Evolutionary conservation across 306 rosid species (phyloP).

Genomic region (Pachyrhizus erosus): DNA sequence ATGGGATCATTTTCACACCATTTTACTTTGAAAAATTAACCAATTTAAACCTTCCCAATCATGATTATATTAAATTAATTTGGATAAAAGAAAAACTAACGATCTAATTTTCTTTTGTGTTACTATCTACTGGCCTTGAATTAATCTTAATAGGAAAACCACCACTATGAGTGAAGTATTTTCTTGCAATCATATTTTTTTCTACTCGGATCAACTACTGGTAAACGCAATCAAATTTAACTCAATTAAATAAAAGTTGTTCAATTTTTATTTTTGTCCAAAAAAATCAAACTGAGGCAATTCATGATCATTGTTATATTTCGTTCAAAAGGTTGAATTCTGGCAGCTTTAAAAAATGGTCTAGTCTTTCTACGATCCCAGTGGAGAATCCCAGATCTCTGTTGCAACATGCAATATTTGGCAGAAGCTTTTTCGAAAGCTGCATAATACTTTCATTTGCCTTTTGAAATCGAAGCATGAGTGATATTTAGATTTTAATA

Average conservation of each 20-base stretch:
- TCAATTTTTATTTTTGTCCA: neutral
- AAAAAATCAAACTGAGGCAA: neutral
- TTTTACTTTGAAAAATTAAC: no score
- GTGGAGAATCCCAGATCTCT: neutral
- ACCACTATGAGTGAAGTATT: no score
- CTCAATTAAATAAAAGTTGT: neutral
- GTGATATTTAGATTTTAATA: neutral
- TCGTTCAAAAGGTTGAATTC: neutral
- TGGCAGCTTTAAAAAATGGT: constrained; percentile 14
- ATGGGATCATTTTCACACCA: no score
- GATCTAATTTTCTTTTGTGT: no score
- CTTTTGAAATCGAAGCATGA: neutral
- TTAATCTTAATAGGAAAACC: no score
- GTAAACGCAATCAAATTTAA: neutral
- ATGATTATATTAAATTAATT: no score
- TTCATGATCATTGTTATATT: neutral
- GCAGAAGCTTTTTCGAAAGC: neutral
- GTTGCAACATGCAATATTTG: constrained; percentile 15
- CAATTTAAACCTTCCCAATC: no score
- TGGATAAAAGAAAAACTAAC: no score
- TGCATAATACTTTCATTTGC: neutral
- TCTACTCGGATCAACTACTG: no score
- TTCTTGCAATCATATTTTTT: no score
- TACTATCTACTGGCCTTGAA: no score
- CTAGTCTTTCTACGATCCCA: constrained; percentile 18